Conservation (phyloP, 2,329 filamentous ascomycete genomes). For the Hortaea werneckii region DNA sequence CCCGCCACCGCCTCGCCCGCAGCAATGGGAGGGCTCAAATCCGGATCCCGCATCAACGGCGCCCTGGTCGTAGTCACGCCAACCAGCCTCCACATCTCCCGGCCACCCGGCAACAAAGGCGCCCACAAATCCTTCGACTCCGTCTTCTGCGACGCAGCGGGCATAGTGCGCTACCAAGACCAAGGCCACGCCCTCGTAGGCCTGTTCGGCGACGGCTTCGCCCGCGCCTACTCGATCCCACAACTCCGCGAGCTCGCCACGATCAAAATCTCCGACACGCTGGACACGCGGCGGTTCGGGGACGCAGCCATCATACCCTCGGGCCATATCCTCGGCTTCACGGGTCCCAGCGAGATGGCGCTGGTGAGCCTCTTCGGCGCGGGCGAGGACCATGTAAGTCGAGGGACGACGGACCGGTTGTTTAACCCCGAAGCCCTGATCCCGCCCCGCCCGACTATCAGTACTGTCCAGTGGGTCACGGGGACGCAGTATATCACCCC, state of each 20-base stretch:
- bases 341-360: constrained; percentile 74
- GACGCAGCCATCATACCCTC: constrained; percentile 63
- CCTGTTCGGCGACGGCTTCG: constrained; percentile 72
- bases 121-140: constrained; percentile 84
- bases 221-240: constrained; percentile 77
- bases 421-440: constrained; percentile 65
- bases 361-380: constrained; percentile 78
- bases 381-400: constrained; percentile 41
- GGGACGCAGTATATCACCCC: constrained; percentile 87
- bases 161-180: constrained; percentile 59
- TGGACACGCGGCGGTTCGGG: constrained; percentile 63
- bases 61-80: constrained; percentile 67
- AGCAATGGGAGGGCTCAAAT: constrained; percentile 65
- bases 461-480: constrained; percentile 90
- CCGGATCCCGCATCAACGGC: constrained; percentile 66
- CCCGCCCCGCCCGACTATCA: constrained; percentile 82
- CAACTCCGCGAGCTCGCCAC: constrained; percentile 73
- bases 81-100: constrained; percentile 75
- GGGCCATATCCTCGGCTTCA: constrained; percentile 80
- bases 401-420: constrained; percentile 51
- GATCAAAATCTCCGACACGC: constrained; percentile 50
- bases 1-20: constrained; percentile 65
- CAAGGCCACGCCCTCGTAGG: constrained; percentile 71
- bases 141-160: constrained; percentile 69
- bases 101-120: constrained; percentile 75